Conservation (phyloP, 2,329 filamentous ascomycete genomes). For the Aquanectria penicillioides region DNA sequence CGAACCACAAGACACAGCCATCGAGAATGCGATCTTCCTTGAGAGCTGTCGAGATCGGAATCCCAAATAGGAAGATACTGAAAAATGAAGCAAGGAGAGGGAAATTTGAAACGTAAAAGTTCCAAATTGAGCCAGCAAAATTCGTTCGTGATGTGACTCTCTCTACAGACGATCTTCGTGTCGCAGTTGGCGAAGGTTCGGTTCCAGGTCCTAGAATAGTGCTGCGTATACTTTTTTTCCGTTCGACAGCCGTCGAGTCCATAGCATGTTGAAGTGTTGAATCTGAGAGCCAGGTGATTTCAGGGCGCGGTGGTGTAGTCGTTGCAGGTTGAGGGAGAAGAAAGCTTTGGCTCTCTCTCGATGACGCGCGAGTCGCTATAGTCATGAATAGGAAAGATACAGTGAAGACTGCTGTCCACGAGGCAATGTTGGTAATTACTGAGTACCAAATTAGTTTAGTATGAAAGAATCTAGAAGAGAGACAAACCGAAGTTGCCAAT, state of each 20-base stretch:
- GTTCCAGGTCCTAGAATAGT: conserved; percentile 2
- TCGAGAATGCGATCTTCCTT: conserved; percentile 55
- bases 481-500: conserved; percentile 56
- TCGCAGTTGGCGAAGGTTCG: no score
- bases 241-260: neutral
- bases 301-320: conserved; percentile 14
- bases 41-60: conserved; percentile 50
- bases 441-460: conserved; percentile 19
- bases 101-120: conserved; percentile 39
- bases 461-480: no score
- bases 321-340: conserved; percentile 12
- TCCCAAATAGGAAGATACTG: conserved; percentile 49
- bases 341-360: conserved; percentile 16
- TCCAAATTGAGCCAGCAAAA: conserved; percentile 19
- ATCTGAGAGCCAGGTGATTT: conserved; percentile 36
- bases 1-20: conserved; percentile 56
- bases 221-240: conserved; percentile 13
- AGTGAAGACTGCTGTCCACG: conserved; percentile 47
- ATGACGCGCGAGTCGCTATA: conserved; percentile 8
- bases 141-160: neutral
- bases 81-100: conserved; percentile 41
- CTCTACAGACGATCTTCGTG: conserved; percentile 21
- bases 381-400: conserved; percentile 36
- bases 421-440: conserved; percentile 50
- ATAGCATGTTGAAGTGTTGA: conserved; percentile 25